phyloP scores from a whole-genome alignment of 257 asterid genomes.

The Cordia subcordata region DNA sequence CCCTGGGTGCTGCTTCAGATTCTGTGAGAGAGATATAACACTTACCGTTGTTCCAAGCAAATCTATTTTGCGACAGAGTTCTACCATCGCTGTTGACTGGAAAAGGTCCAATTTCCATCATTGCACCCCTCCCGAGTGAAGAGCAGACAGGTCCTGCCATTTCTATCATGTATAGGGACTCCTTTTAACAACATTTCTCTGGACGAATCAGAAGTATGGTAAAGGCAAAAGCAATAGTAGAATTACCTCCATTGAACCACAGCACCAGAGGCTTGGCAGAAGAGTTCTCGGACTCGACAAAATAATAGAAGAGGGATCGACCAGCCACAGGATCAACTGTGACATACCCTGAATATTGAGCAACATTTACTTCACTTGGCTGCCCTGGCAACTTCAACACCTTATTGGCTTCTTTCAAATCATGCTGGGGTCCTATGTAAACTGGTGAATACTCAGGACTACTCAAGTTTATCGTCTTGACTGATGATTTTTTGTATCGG shows the following conservation, averaged over 20 bases:
- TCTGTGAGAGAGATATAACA: not conserved
- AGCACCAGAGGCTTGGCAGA: conserved; percentile 34
- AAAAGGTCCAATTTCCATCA: conserved; percentile 30
- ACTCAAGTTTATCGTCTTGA: not conserved
- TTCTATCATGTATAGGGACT: not conserved
- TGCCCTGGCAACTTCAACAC: conserved; percentile 44
- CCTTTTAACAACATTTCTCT: not conserved
- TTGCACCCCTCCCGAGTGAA: conserved; percentile 24
- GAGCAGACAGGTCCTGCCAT: not conserved
- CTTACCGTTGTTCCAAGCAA: conserved; percentile 29
- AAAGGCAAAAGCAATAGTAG: not conserved
- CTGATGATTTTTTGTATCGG: not conserved
- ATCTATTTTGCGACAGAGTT: conserved; percentile 18
- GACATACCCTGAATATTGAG: conserved; percentile 50
- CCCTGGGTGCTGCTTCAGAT: too few species aligned
- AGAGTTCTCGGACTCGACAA: conserved; percentile 39
- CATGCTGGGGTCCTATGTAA: conserved; percentile 26
- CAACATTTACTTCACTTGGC: conserved; percentile 36
- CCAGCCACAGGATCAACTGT: conserved; percentile 39
- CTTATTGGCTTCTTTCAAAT: conserved; percentile 32
- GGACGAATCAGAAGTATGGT: too few species aligned
- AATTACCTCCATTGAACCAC: conserved; percentile 58
- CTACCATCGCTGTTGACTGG: conserved; percentile 24
- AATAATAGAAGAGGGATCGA: conserved; percentile 44
- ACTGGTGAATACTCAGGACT: not conserved